Conservation (phyloP, 1,139 yeast species). For the Yamadazyma taylorii region DNA sequence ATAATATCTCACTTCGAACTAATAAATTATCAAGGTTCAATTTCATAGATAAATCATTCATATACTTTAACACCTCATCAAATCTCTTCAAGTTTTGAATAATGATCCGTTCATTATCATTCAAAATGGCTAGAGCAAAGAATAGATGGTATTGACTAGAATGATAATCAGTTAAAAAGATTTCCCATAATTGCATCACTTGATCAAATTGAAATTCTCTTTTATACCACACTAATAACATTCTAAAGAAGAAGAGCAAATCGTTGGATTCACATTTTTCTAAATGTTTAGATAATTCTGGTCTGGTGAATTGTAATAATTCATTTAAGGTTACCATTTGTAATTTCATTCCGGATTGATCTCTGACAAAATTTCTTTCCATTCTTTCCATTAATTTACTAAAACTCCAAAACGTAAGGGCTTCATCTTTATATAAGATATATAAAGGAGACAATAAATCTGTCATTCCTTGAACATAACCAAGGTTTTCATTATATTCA, state of each 20-base stretch:
- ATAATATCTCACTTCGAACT: conserved; percentile 78
- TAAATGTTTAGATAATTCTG: conserved; percentile 77
- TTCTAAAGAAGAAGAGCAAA: conserved; percentile 88
- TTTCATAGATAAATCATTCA: conserved; percentile 83
- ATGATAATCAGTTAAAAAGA: conserved; percentile 83
- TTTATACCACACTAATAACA: conserved; percentile 93
- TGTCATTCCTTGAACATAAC: conserved; percentile 98
- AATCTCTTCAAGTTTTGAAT: conserved; percentile 71
- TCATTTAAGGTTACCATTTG: conserved; percentile 85
- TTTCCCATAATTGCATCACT: conserved; percentile 83
- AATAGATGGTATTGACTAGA: conserved; percentile 86
- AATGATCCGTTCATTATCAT: conserved; percentile 80
- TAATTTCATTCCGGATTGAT: conserved; percentile 88
- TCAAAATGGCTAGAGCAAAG: conserved; percentile 82
- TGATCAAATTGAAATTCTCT: conserved; percentile 86
- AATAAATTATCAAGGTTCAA: conserved; percentile 73
- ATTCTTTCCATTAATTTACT: conserved; percentile 86
- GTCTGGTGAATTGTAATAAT: conserved; percentile 84
- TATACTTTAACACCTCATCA: conserved; percentile 89
- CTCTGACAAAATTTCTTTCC: conserved; percentile 92
- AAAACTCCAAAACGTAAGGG: conserved; percentile 86
- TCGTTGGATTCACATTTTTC: conserved; percentile 87
- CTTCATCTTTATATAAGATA: conserved; percentile 74
- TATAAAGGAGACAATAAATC: conserved; percentile 88
- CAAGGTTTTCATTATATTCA: conserved; percentile 77